Evolutionary conservation across 345 rosid genomes (phyloP).

Genomic region (Eutrema japonicum): DNA sequence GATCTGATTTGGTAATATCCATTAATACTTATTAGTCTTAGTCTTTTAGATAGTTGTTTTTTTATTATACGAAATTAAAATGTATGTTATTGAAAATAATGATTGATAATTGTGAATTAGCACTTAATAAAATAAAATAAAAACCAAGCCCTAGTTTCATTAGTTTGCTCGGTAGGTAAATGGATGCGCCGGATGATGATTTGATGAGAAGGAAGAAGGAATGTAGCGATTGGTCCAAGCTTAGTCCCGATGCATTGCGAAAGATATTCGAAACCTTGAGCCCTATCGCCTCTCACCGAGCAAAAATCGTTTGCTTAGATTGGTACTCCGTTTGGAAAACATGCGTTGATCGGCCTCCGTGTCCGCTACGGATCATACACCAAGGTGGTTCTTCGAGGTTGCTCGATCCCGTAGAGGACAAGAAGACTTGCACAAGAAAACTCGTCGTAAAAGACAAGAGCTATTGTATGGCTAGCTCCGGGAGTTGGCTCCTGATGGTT

Average conservation of each 20-base stretch:
- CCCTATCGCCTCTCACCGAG: conserved; percentile 24
- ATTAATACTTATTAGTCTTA: too few relatives aligned
- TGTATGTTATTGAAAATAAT: too few relatives aligned
- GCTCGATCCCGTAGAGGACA: too few relatives aligned
- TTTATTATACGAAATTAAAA: too few relatives aligned
- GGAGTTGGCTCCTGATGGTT: background rate
- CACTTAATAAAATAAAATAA: too few relatives aligned
- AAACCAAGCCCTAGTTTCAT: background rate
- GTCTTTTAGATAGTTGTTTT: too few relatives aligned
- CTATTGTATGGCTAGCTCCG: conserved; percentile 16
- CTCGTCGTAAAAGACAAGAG: fast-evolving
- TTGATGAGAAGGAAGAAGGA: background rate
- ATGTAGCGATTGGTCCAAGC: conserved; percentile 20
- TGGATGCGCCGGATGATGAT: background rate
- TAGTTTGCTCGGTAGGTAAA: background rate
- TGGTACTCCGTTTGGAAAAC: conserved; percentile 27
- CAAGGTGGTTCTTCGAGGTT: background rate
- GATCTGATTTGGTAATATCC: background rate
- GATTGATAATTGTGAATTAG: too few relatives aligned
- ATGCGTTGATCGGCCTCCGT: background rate
- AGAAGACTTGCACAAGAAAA: background rate
- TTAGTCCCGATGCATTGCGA: background rate
- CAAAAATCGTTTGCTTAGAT: conserved; percentile 24
- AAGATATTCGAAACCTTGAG: conserved; percentile 10
- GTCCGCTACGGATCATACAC: conserved; percentile 22